phyloP scores from a whole-genome alignment of 345 rosid genomes.

The Isatis tinctoria region DNA sequence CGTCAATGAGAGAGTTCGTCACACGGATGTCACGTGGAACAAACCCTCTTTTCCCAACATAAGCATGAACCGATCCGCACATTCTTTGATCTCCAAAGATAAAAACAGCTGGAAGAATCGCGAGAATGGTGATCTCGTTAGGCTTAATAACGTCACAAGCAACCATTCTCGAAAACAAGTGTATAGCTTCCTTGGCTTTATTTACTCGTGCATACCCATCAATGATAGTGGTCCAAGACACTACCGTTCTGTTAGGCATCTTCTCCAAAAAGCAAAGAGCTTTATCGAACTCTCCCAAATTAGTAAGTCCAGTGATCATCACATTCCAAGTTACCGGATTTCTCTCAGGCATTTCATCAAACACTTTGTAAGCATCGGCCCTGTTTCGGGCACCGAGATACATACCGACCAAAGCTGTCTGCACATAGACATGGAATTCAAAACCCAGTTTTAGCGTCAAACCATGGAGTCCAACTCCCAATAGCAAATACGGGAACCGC shows the following conservation, averaged over 20 bases:
- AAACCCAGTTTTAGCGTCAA: slow-evolving; percentile 60
- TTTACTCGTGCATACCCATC: slow-evolving; percentile 65
- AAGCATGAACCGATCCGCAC: slow-evolving; percentile 59
- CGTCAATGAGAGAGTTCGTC: slow-evolving; percentile 56
- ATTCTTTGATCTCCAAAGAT: slow-evolving; percentile 40
- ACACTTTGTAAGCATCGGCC: slow-evolving; percentile 39
- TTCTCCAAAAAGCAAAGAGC: slow-evolving; percentile 55
- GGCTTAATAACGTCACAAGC: slow-evolving; percentile 46
- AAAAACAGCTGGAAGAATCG: slow-evolving; percentile 64
- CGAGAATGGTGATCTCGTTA: slow-evolving; percentile 58
- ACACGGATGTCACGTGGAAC: slow-evolving; percentile 53
- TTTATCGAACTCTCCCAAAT: slow-evolving; percentile 50
- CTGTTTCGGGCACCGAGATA: slow-evolving; percentile 34
- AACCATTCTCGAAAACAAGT: slow-evolving; percentile 65
- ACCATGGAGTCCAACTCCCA: slow-evolving; percentile 62
- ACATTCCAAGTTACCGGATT: slow-evolving; percentile 76
- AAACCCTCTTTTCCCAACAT: slow-evolving; percentile 59
- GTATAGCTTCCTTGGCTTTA: slow-evolving; percentile 47
- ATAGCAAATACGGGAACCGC: slow-evolving; percentile 3
- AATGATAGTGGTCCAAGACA: slow-evolving; percentile 79
- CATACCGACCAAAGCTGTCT: slow-evolving; percentile 56
- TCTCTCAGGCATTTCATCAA: slow-evolving; percentile 66
- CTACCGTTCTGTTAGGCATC: slow-evolving; percentile 62
- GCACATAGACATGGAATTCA: slow-evolving; percentile 56
- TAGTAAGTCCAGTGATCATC: slow-evolving; percentile 66